Conservation (phyloP, 2,329 filamentous ascomycete species). For the Chaetomium strumarium region DNA sequence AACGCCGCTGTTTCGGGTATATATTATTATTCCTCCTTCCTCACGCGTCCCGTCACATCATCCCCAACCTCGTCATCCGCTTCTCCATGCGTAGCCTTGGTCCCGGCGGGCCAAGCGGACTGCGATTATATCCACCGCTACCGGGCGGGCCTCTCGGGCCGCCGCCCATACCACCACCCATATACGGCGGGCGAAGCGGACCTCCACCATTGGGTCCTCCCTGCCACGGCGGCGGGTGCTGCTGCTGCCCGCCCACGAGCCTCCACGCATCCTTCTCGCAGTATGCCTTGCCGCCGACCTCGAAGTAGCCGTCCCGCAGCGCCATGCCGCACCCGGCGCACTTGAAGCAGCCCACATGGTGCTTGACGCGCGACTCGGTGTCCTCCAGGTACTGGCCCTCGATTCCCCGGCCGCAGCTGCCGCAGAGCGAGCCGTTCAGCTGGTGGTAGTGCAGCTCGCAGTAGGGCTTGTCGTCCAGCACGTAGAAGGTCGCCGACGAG, state of each 20-base stretch:
- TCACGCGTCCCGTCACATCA: constrained; percentile 37
- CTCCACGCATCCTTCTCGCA: constrained; percentile 81
- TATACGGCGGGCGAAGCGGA: constrained; percentile 30
- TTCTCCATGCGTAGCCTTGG: constrained; percentile 52
- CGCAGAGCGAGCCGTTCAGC: constrained; percentile 81
- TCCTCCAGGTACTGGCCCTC: constrained; percentile 93
- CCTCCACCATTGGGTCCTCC: constrained; percentile 16
- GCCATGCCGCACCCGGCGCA: constrained; percentile 72
- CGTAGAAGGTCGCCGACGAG: constrained; percentile 84
- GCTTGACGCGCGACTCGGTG: constrained; percentile 62
- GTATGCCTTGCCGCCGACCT: constrained; percentile 71
- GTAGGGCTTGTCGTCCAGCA: constrained; percentile 79
- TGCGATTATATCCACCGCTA: constrained; percentile 12
- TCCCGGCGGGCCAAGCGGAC: constrained; percentile 33
- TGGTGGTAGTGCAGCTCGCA: constrained; percentile 91
- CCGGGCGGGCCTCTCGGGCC: constrained; percentile 8
- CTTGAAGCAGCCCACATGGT: constrained; percentile 80
- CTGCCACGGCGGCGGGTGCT: background rate
- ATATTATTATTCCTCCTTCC: background rate
- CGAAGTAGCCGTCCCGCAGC: constrained; percentile 82
- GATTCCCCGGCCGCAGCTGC: constrained; percentile 74
- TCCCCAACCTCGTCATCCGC: constrained; percentile 55
- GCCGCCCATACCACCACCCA: constrained; percentile 10
- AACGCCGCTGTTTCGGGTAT: background rate
- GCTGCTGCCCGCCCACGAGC: constrained; percentile 30